phyloP scores from a whole-genome alignment of 1,139 yeast species.

The Blastobotrys capitulatus region DNA sequence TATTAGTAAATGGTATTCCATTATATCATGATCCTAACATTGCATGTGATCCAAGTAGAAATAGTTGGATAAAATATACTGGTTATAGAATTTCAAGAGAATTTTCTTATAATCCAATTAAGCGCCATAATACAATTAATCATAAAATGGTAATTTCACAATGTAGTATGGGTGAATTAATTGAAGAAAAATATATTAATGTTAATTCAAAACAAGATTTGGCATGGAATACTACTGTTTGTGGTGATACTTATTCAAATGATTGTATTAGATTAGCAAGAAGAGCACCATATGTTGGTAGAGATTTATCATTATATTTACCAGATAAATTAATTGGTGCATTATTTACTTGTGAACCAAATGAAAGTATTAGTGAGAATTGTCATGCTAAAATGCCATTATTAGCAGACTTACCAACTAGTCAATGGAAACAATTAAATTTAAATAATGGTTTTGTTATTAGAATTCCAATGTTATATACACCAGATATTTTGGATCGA shows the following conservation, averaged over 20 bases:
- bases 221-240: slow-evolving; percentile 10
- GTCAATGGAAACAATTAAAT: slow-evolving; percentile 6
- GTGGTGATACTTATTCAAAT: neutral
- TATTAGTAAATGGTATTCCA: neutral
- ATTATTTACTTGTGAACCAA: slow-evolving; percentile 1
- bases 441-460: neutral
- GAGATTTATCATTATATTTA: slow-evolving; percentile 6
- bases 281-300: slow-evolving; percentile 7
- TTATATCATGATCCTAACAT: neutral
- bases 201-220: slow-evolving; percentile 3
- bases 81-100: slow-evolving; percentile 9
- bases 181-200: neutral
- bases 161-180: slow-evolving; percentile 8
- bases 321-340: slow-evolving; percentile 12
- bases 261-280: slow-evolving; percentile 7
- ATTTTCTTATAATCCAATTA: neutral
- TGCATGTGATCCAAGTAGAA: slow-evolving; percentile 2
- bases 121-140: neutral
- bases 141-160: slow-evolving; percentile 8
- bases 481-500: slow-evolving; percentile 12
- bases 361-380: neutral
- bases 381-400: slow-evolving; percentile 10
- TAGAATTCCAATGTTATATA: slow-evolving; percentile 10
- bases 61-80: neutral
- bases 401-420: slow-evolving; percentile 4